Evolutionary conservation across 1,284 basidiomycete genomes (phyloP), one percentile per base, ranked within the genome.

Genomic region (Anthracocystis walkeri): DNA sequence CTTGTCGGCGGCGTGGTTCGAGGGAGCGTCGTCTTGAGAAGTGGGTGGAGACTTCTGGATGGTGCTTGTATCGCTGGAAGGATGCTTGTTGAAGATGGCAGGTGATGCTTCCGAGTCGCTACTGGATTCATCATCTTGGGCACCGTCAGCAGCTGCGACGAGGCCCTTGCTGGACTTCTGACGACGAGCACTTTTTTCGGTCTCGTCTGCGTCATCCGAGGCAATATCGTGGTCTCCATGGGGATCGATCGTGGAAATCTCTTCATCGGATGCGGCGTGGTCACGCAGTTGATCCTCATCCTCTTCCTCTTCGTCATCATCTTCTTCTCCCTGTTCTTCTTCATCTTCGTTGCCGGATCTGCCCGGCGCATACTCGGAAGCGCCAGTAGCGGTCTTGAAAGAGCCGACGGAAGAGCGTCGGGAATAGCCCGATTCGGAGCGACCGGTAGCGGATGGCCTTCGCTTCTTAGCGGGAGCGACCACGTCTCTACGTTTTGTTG

Each of bases 31-130:
- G 27, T 75, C 73, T 4, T 68, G 73, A 29, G 73, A 75, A 14
- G 73, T 75, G 31, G 65, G 69, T 25, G 74, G 74, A 6, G 65
- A 72, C 23, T 67, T 72, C 31, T 72, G 61, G 48, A 72, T 21
- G 14, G 68, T 71, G 38, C 66, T 66, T 16, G 61, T 60, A 14
- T 76, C 69, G 50, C 55, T 58, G 18, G 58, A 51, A 6, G 54
- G 40, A 10, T 61, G 52, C 12, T 46, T 46, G 49, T 64, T 57
- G 58, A 75, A 75, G 46, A 67, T 48, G 16, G 59, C 64, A 23
- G 61, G 59, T 6, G 68, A 58, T n/a, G 49, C 61, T 20, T 58
- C 58, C n/a, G 73, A 75, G 4, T 50, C 58, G 45, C 46, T 55
- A 51, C 64, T 66, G 4, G 64, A 67, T 3, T 21, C 57, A 20